These are phyloP conservation scores for Penicillium freii DNA, from an alignment of 2,329 filamentous ascomycete genomes.

Conservation along the genomic window DNA sequence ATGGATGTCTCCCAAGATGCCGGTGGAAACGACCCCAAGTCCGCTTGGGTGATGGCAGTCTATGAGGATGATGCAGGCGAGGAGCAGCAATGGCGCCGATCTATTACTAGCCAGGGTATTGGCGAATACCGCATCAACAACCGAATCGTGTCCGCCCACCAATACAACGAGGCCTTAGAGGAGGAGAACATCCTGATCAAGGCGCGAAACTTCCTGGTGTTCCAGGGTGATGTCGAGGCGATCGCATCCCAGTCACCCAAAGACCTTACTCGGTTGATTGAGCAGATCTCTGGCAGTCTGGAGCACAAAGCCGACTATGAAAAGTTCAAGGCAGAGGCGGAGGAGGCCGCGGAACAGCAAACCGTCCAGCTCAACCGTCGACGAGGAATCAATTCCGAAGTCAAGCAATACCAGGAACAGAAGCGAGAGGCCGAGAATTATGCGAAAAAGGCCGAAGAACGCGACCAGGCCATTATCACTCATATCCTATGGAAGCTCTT, in stretches of 20 bases:
- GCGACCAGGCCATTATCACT: slow-evolving; percentile 85
- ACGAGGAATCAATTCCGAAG: slow-evolving; percentile 93
- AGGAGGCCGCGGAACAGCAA: slow-evolving; percentile 84
- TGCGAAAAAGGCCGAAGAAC: slow-evolving; percentile 83
- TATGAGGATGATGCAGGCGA: slow-evolving; percentile 97
- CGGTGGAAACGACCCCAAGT: slow-evolving; percentile 76
- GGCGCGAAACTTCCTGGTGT: slow-evolving; percentile 95
- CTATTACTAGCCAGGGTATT: slow-evolving; percentile 80
- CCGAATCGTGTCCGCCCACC: slow-evolving; percentile 77
- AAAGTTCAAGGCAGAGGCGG: slow-evolving; percentile 77
- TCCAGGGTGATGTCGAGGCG: slow-evolving; percentile 95
- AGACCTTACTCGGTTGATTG: slow-evolving; percentile 88
- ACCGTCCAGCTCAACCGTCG: slow-evolving; percentile 84
- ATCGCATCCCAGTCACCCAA: slow-evolving; percentile 94
- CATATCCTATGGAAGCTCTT: slow-evolving; percentile 97
- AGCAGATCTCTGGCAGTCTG: slow-evolving; percentile 94
- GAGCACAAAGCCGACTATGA: slow-evolving; percentile 96
- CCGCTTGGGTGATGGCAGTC: slow-evolving; percentile 98
- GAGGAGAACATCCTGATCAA: slow-evolving; percentile 96
- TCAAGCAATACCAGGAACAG: slow-evolving; percentile 96
- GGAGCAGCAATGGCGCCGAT: slow-evolving; percentile 92
- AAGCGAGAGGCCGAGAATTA: slow-evolving; percentile 94
- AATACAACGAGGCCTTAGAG: slow-evolving; percentile 92
- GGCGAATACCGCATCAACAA: slow-evolving; percentile 99
- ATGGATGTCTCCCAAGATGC: slow-evolving; percentile 60